phyloP scores from a whole-genome alignment of 257 asterid species.

The Nicotiana paniculata region DNA sequence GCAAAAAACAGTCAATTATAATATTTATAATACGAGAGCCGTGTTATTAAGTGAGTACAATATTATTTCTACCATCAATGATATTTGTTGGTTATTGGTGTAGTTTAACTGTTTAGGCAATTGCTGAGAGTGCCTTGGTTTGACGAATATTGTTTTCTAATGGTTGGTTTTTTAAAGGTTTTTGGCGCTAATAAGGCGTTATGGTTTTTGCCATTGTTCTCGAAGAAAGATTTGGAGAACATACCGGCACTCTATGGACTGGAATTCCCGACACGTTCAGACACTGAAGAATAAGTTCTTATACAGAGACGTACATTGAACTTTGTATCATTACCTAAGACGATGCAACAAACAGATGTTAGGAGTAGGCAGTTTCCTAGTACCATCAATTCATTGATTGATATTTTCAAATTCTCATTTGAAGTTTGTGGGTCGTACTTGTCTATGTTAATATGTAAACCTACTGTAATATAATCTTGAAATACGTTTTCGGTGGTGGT shows the following conservation, averaged over 20 bases:
- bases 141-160: neutral
- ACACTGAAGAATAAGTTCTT: slow-evolving; percentile 27
- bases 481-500: neutral
- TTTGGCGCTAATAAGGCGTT: slow-evolving; percentile 54
- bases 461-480: neutral
- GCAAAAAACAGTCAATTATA: neutral
- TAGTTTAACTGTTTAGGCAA: neutral
- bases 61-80: neutral
- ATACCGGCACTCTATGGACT: slow-evolving; percentile 66
- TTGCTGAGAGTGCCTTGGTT: neutral
- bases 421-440: neutral
- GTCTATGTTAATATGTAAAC: neutral
- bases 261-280: slow-evolving; percentile 56
- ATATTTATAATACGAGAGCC: neutral
- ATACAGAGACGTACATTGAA: neutral
- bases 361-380: neutral
- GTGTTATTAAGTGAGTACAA: neutral
- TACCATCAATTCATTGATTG: neutral
- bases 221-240: slow-evolving; percentile 64
- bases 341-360: neutral
- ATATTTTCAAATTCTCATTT: neutral
- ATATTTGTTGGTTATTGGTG: neutral
- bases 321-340: neutral
- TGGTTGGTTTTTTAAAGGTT: slow-evolving; percentile 34
- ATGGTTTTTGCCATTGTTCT: slow-evolving; percentile 65